Evolutionary conservation across 2,329 filamentous ascomycete genomes (phyloP), one percentile per base, ranked within the genome.

Genomic region (Penicillium nordicum): DNA sequence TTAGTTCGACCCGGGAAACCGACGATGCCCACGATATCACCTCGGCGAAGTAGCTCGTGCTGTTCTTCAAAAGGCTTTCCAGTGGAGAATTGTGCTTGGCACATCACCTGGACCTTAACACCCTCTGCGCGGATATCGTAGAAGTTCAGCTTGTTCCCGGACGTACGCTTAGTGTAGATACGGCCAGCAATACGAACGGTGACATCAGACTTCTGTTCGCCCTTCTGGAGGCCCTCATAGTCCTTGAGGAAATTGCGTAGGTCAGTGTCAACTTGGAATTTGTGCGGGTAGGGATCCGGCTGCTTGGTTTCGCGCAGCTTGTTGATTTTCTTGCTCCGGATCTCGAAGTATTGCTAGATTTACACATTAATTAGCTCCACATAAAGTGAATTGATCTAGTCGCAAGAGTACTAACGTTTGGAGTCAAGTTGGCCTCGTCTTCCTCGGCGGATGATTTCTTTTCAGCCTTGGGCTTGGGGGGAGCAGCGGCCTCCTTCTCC

Each of bases 211-310:
- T 86, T 83, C 61, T 85, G 82, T 76, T 99, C 92, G 68, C 94
- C 94, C 62, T 91, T 95, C 83, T 92, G 91, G 76, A 97, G 84
- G 25, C 69, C 62, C 54, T 85, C 84, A 70, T 89, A 95, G 53
- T 95, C 84, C 67, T 87, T 81, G 67, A 89, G 80, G 74, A 96
- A 96, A 65, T 92, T 84, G 70, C 84, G 82, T 59, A 96, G 81
- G 68, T 94, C 89, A 70, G 91, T 92, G 74, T 88, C 89, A 73
- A 90, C 86, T 56, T 92, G 81, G 83, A 96, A 97, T 82, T 88
- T 88, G 87, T 99, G 93, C 8, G 94, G 94, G 77, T 97, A 96
- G 14, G 90, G 90, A 71, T 93, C 89, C 40, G 89, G 89, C 57
- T 86, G 79, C 79, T 88, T 86, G 70, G 84, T 85, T 70, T 87